Conservation (phyloP, 2,329 filamentous ascomycete genomes). For the Fusarium brevicatenulatum region DNA sequence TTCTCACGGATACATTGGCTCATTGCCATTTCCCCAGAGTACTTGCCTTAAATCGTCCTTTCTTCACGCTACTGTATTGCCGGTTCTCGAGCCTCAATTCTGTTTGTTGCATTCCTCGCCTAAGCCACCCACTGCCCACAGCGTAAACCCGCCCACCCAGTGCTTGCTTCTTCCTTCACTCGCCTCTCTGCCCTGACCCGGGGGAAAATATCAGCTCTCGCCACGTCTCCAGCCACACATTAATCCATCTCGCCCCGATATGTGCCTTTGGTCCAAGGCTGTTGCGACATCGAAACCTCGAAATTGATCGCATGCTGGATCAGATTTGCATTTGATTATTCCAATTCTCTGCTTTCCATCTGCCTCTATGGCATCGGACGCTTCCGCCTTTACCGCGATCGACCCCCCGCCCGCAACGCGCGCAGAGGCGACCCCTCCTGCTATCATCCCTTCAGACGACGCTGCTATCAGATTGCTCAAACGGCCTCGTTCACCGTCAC, state of each 20-base stretch:
- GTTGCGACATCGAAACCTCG: slow-evolving; percentile 37
- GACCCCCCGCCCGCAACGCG: slow-evolving; percentile 57
- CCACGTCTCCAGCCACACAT: slow-evolving; percentile 58
- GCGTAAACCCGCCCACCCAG: slow-evolving; percentile 32
- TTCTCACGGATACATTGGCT: slow-evolving; percentile 27
- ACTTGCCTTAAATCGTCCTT: slow-evolving; percentile 24
- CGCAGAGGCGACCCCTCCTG: slow-evolving; percentile 49
- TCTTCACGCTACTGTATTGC: slow-evolving; percentile 18
- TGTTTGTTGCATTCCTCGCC: slow-evolving; percentile 28
- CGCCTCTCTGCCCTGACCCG: slow-evolving; percentile 36
- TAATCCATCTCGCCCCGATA: slow-evolving; percentile 49
- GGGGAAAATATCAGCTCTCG: slow-evolving; percentile 53
- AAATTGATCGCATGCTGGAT: slow-evolving; percentile 41
- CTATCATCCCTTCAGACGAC: slow-evolving; percentile 53
- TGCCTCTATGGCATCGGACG: slow-evolving; percentile 64
- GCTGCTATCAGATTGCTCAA: slow-evolving; percentile 52
- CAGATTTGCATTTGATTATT: slow-evolving; percentile 15
- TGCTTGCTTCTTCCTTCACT: slow-evolving; percentile 33
- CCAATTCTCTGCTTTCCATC: slow-evolving; percentile 36
- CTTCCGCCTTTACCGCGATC: slow-evolving; percentile 63
- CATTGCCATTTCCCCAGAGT: slow-evolving; percentile 8
- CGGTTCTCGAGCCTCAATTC: slow-evolving; percentile 39
- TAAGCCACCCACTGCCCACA: slow-evolving; percentile 41
- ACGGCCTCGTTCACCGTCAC: slow-evolving; percentile 60
- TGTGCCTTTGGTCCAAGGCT: slow-evolving; percentile 47